phyloP scores from a whole-genome alignment of 305 asterid genomes.

The Fraxinus nigra region DNA sequence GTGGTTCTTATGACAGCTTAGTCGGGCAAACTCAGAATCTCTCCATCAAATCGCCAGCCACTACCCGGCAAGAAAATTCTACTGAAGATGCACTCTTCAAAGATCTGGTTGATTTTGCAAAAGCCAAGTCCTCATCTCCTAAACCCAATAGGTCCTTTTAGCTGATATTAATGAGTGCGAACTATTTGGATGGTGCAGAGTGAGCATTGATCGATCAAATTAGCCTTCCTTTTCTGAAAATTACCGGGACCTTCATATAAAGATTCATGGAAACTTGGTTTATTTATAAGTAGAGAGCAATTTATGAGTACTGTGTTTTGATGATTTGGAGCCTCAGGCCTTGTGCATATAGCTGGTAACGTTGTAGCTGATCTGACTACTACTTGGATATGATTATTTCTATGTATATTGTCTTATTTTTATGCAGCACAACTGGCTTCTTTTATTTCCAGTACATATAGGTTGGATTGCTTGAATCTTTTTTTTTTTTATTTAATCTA shows the following conservation, averaged over 20 bases:
- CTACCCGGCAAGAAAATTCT: conserved; percentile 57
- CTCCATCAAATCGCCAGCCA: conserved; percentile 53
- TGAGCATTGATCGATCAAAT: conserved; percentile 20
- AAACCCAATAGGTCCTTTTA: conserved; percentile 65
- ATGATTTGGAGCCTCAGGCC: conserved; percentile 19
- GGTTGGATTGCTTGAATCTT: not conserved
- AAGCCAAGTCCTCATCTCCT: conserved; percentile 88
- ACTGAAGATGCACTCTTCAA: conserved; percentile 77
- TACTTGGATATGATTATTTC: conserved; percentile 31
- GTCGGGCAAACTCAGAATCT: conserved; percentile 76
- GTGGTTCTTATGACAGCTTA: conserved; percentile 65
- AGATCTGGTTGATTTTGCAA: conserved; percentile 91
- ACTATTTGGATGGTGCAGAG: conserved; percentile 34
- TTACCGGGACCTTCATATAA: conserved; percentile 22
- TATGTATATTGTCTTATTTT: conserved; percentile 21
- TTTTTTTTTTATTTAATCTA: not conserved
- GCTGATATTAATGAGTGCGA: conserved; percentile 23
- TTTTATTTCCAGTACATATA: not conserved
- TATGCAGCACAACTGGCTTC: not conserved
- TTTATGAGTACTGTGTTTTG: not conserved
- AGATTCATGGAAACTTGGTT: conserved; percentile 17
- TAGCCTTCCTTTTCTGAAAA: conserved; percentile 12
- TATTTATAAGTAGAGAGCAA: not conserved
- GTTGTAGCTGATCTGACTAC: conserved; percentile 26
- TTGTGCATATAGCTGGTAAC: conserved; percentile 33